Evolutionary conservation across 108 stramenopile species (phyloP).

Genomic region (Cyclotella sp.): DNA sequence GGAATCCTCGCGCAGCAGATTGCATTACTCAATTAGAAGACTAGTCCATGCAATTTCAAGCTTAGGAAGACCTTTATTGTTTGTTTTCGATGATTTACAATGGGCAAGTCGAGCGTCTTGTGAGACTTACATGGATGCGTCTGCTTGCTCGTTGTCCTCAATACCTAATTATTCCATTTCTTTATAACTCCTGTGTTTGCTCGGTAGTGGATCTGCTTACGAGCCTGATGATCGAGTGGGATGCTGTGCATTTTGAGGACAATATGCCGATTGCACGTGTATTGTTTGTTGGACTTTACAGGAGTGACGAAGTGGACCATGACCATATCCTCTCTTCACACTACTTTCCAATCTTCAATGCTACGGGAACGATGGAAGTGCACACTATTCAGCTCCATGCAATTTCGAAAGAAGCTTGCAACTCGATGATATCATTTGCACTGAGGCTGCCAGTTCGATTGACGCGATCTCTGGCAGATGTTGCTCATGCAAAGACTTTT

Average conservation of each 20-base stretch:
- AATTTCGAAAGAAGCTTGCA: not conserved
- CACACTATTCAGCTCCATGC: not conserved
- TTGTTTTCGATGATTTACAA: slow-evolving; percentile 39
- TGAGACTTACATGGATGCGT: not conserved
- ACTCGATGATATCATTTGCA: slow-evolving; percentile 15
- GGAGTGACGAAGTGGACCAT: slow-evolving; percentile 3
- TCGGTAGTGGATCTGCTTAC: not conserved
- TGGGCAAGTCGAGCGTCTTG: slow-evolving; percentile 18
- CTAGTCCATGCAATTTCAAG: slow-evolving; percentile 17
- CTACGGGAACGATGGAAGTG: not conserved
- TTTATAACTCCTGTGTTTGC: not conserved
- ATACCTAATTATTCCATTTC: not conserved
- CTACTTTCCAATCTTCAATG: not conserved
- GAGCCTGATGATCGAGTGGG: not conserved
- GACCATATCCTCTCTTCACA: not conserved
- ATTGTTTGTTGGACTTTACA: not conserved
- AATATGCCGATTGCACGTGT: not conserved
- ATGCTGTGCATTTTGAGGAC: not conserved
- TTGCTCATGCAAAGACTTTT: slow-evolving; percentile 18
- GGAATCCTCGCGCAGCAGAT: slow-evolving; percentile 5
- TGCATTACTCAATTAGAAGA: slow-evolving; percentile 11
- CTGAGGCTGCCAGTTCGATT: slow-evolving; percentile 18
- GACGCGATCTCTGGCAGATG: slow-evolving; percentile 13
- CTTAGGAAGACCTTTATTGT: slow-evolving; percentile 15
- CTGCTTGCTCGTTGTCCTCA: not conserved